phyloP scores from a whole-genome alignment of 306 rosid genomes.

The Ochetophila trinervis region DNA sequence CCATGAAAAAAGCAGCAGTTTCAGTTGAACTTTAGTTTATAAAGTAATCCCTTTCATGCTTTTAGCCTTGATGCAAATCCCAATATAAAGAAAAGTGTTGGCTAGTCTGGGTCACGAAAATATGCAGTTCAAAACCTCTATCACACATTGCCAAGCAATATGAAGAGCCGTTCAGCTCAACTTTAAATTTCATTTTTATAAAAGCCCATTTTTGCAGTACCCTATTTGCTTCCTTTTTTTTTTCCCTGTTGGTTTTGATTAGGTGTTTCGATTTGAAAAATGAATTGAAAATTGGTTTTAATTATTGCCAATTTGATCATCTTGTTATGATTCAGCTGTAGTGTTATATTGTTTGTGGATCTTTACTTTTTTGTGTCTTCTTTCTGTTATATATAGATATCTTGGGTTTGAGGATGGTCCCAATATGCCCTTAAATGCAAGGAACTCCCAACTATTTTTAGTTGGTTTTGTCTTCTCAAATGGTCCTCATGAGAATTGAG shows the following conservation, averaged over 20 bases:
- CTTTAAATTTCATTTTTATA: too few species aligned
- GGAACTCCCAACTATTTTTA: background rate
- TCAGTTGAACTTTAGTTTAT: background rate
- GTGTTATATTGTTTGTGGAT: background rate
- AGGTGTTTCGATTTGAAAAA: too few species aligned
- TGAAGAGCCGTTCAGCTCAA: too few species aligned
- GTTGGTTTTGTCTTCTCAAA: background rate
- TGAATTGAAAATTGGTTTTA: too few species aligned
- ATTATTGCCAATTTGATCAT: background rate
- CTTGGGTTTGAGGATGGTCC: constrained; percentile 17
- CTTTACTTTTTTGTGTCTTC: background rate
- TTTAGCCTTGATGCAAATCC: background rate
- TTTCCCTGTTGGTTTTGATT: too few species aligned
- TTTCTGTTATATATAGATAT: background rate
- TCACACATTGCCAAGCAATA: too few species aligned
- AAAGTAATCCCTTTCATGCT: constrained; percentile 5
- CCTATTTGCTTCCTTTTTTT: too few species aligned
- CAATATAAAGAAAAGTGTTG: too few species aligned
- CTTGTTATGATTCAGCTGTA: background rate
- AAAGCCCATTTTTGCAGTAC: too few species aligned
- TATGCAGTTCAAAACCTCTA: too few species aligned
- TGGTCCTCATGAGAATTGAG: background rate
- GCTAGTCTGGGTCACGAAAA: too few species aligned
- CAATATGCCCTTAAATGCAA: constrained; percentile 17
- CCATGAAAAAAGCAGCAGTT: constrained; percentile 5